Conservation (phyloP, 1,284 basidiomycete genomes). For the Tranzscheliella williamsii region DNA sequence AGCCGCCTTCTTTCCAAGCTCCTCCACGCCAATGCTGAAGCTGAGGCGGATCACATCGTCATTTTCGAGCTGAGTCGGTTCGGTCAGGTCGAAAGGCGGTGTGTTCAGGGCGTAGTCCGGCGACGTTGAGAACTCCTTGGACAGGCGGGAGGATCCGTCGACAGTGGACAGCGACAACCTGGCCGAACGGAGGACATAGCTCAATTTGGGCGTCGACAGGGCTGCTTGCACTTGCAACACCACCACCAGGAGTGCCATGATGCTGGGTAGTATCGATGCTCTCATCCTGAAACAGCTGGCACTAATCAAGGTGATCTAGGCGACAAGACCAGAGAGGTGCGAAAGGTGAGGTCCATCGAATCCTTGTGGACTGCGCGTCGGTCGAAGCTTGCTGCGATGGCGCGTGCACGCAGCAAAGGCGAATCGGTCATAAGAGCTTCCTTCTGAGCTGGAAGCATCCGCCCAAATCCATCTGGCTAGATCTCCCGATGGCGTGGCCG, state of each 20-base stretch:
- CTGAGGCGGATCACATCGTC: constrained; percentile 41
- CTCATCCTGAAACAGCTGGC: too few species aligned
- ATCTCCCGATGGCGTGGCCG: too few species aligned
- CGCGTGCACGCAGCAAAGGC: too few species aligned
- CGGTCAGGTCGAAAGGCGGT: constrained; percentile 17
- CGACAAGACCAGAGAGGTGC: too few species aligned
- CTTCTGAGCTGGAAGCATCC: too few species aligned
- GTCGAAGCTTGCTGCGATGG: too few species aligned
- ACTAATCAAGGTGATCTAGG: too few species aligned
- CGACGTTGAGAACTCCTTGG: constrained; percentile 25
- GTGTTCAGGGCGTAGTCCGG: constrained; percentile 20
- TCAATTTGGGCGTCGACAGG: constrained; percentile 25
- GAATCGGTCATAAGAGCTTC: too few species aligned
- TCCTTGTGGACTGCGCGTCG: too few species aligned
- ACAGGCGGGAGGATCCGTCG: constrained; percentile 36
- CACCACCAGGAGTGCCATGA: constrained; percentile 8
- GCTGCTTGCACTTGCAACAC: constrained; percentile 15
- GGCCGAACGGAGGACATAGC: constrained; percentile 35
- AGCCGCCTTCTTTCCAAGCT: constrained; percentile 4
- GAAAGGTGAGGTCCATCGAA: too few species aligned
- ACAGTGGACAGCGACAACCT: constrained; percentile 36
- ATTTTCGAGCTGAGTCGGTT: constrained; percentile 30
- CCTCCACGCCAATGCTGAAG: constrained; percentile 30
- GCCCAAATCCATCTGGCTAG: too few species aligned
- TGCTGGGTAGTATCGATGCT: neutral